Base-by-base conservation (phyloP, 768 basidiomycete species). In the Candolleomyces eurysporus region DNA sequence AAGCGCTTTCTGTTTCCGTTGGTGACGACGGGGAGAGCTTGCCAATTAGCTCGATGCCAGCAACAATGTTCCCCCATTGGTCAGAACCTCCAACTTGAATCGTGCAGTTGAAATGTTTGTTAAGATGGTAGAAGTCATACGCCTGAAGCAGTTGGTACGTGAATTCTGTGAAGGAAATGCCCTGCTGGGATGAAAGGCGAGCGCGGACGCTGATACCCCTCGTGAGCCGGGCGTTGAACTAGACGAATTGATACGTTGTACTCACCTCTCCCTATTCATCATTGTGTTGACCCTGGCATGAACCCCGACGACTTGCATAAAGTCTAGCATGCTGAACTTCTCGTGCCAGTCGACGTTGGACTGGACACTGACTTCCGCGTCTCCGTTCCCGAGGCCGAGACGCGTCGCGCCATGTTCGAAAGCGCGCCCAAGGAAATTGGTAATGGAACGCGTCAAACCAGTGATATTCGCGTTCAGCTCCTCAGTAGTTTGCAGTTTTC, bases 161-260 rank as follows among this genome's bases (percentile, higher is more conserved):
- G 76, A 99, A 98, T 72, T 99, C 97, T 19, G 96, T 94, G 77
- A 96, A 99, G n/a, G 96, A 97, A 63, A 98, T 89, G 49, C 96
- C 96, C 66, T 88, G 84, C 63, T 89, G 86, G 0, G 92, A 87
- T 6, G 79, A 76, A 58, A 98, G 79, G 30, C 96, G 89, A 31
- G 85, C 84, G 61, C 89, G 89, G 42, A 97, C 95, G 66, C 96
- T 97, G 63, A 50, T 19, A 55, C 43, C 16, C 48, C 31, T 21
- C 26, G 58, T 22, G 16, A 48, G 8, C 19, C 32, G 48, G 16
- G 21, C 22, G 19, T 16, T 5, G 48, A 42, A 50, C 43, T 39
- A 17, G 16, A 9, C 13, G 4, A 31, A 5, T 36, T 5, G 1
- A 36, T 36, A 6, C 8, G 8, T 36, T 36, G 6, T 11, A 36